These are phyloP conservation scores for Monilinia fructigena DNA, from an alignment of 2,329 filamentous ascomycete genomes.

Conservation along the genomic window DNA sequence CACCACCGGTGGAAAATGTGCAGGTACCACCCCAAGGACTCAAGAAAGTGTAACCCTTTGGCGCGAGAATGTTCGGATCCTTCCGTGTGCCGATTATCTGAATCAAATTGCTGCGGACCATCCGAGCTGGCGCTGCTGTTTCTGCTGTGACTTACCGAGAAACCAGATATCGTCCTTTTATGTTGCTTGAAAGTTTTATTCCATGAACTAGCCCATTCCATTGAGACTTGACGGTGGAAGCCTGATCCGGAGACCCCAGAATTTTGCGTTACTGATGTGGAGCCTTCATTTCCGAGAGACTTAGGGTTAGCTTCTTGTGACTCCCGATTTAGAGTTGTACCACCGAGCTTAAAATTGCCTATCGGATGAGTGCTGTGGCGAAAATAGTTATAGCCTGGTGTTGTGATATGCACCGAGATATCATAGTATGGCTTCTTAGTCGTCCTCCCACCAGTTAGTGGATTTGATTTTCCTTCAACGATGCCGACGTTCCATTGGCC, in stretches of 20 bases:
- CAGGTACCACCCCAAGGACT: conserved; percentile 88
- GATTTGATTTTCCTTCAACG: conserved; percentile 45
- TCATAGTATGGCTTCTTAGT: conserved; percentile 44
- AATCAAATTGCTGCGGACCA: conserved; percentile 13
- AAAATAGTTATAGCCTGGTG: conserved; percentile 40
- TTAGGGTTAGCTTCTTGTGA: conserved; percentile 2
- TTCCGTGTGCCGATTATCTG: conserved; percentile 17
- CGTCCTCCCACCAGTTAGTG: conserved; percentile 20
- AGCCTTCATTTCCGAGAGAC: conserved; percentile 15
- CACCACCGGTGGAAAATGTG: conserved; percentile 76
- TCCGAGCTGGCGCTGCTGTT: conserved; percentile 28
- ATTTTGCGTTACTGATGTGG: conserved; percentile 16
- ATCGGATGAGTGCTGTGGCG: conserved; percentile 25
- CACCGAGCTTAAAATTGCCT: conserved; percentile 17
- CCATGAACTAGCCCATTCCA: conserved; percentile 44
- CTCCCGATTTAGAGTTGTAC: conserved; percentile 3
- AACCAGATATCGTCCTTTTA: conserved; percentile 34
- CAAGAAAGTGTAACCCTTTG: conserved; percentile 70
- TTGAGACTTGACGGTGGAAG: conserved; percentile 56
- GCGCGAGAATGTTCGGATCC: conserved; percentile 26
- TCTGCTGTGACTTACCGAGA: conserved; percentile 26
- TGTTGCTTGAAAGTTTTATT: conserved; percentile 33
- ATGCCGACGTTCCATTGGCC: conserved; percentile 75
- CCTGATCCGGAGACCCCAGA: conserved; percentile 24
- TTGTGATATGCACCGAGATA: conserved; percentile 38